phyloP scores from a whole-genome alignment of 371 early-diverging fungal species.

The Haplosporangium sp. region DNA sequence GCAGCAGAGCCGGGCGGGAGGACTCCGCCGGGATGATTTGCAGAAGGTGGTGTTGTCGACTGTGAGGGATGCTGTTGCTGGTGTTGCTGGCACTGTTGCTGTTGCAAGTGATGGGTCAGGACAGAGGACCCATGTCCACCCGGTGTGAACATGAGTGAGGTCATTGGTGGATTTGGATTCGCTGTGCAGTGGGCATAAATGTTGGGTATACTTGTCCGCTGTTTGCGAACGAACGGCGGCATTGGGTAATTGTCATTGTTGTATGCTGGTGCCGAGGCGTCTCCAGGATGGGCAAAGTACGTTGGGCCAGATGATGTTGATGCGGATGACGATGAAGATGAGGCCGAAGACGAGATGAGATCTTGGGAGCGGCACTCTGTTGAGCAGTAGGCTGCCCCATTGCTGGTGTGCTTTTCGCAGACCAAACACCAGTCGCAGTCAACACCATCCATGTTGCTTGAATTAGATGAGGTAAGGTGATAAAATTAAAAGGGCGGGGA shows the following conservation, averaged over 20 bases:
- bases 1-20: constrained; percentile 33
- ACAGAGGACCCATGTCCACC: constrained; percentile 28
- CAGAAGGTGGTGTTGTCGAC: constrained; percentile 10
- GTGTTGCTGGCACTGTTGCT: constrained; percentile 16
- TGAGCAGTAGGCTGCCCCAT: constrained; percentile 47
- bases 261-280: constrained; percentile 8
- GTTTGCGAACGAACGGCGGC: constrained; percentile 55
- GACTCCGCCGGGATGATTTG: neutral
- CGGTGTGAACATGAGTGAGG: constrained; percentile 18
- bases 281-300: constrained; percentile 27
- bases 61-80: constrained; percentile 11
- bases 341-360: constrained; percentile 52
- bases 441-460: constrained; percentile 42
- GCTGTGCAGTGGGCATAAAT: constrained; percentile 51
- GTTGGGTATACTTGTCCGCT: constrained; percentile 53
- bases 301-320: constrained; percentile 26
- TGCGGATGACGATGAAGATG: constrained; percentile 39
- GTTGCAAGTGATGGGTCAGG: constrained; percentile 47
- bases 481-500: neutral
- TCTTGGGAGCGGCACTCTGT: constrained; percentile 49
- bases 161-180: constrained; percentile 37
- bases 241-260: constrained; percentile 33
- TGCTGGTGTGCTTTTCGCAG: constrained; percentile 49
- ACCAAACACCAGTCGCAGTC: constrained; percentile 57
- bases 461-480: neutral